These are phyloP conservation scores for Suaeda aralocaspica DNA, from an alignment of 148 eudicot species.

Conservation along the genomic window DNA sequence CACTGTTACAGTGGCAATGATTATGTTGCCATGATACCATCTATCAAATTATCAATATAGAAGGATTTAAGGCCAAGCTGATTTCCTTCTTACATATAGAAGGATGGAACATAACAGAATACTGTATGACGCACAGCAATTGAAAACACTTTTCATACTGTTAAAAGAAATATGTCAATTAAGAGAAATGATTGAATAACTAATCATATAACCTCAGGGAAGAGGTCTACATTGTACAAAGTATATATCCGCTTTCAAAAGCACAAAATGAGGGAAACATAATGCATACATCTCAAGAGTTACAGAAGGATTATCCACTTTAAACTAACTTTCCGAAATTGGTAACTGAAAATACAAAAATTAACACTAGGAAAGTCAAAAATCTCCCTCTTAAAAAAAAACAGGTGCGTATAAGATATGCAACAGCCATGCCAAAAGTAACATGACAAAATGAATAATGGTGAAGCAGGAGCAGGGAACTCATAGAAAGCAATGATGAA, in stretches of 20 bases:
- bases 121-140: background rate
- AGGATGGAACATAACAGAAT: too few species aligned
- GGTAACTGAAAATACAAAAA: slow-evolving; percentile 14
- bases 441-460: slow-evolving; percentile 25
- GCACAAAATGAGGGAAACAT: slow-evolving; percentile 1
- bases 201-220: slow-evolving; percentile 26
- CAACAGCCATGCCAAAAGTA: slow-evolving; percentile 16
- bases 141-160: background rate
- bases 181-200: slow-evolving; percentile 15
- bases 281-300: slow-evolving; percentile 20
- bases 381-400: slow-evolving; percentile 6
- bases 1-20: too few species aligned
- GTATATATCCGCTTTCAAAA: slow-evolving; percentile 14
- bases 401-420: slow-evolving; percentile 16
- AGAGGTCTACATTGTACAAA: slow-evolving; percentile 33
- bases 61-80: background rate
- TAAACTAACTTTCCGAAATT: slow-evolving; percentile 26
- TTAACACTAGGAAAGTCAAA: slow-evolving; percentile 18
- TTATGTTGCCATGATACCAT: too few species aligned
- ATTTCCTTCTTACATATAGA: background rate
- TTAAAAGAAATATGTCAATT: background rate
- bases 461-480: slow-evolving; percentile 36
- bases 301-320: slow-evolving; percentile 24
- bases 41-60: too few species aligned
- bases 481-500: slow-evolving; percentile 10